Evolutionary conservation across 176 grass and related monocot species (phyloP).

Genomic region (Oryza longistaminata): DNA sequence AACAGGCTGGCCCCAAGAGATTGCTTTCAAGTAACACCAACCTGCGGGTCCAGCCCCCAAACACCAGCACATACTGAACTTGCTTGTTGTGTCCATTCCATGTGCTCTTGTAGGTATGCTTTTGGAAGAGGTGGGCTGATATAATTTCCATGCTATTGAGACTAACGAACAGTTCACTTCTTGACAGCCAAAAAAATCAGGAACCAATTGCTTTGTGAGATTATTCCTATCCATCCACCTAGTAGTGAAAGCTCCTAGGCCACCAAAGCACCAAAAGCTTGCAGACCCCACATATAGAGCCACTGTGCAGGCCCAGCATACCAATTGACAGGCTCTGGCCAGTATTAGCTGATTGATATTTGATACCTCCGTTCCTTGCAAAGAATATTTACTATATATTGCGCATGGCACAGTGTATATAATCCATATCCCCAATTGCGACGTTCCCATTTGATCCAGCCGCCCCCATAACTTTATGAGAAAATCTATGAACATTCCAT

Average conservation of each 20-base stretch:
- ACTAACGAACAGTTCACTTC: not conserved
- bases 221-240: conserved; percentile 23
- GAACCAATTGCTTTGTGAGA: conserved; percentile 1
- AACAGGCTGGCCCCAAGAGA: conserved; percentile 3
- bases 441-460: not conserved
- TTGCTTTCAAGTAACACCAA: conserved; percentile 28
- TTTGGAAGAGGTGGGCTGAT: not conserved
- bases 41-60: conserved; percentile 5
- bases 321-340: conserved; percentile 10
- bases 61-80: not conserved
- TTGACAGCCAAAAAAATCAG: conserved; percentile 8
- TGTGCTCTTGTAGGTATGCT: not conserved
- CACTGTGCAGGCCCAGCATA: not conserved
- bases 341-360: not conserved
- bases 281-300: conserved; percentile 20
- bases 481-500: conserved; percentile 9
- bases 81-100: not conserved
- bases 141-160: not conserved
- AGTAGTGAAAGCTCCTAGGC: conserved; percentile 13
- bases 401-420: not conserved
- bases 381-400: conserved; percentile 23
- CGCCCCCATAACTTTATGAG: conserved; percentile 2
- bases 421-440: not conserved
- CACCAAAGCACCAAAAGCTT: conserved; percentile 13
- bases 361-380: conserved; percentile 1